These are phyloP conservation scores for Phylloporus rhodoxanthus DNA, from an alignment of 768 basidiomycete species.

Conservation along the genomic window DNA sequence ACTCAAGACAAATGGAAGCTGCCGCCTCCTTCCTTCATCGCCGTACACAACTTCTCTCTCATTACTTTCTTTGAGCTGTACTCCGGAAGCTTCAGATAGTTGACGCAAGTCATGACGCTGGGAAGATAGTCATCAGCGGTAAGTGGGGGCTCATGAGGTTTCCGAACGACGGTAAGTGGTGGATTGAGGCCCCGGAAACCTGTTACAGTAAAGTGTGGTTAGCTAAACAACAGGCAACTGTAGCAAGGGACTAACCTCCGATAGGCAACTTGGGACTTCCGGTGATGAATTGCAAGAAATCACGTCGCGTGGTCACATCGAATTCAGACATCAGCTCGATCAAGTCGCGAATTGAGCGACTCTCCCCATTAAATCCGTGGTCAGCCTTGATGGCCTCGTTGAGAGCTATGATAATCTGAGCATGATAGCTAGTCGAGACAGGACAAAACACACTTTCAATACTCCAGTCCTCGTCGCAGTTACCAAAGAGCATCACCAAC, in stretches of 20 bases:
- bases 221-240: not conserved
- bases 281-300: slow-evolving; percentile 94
- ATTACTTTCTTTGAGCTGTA: slow-evolving; percentile 86
- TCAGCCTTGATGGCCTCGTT: slow-evolving; percentile 92
- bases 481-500: slow-evolving; percentile 92
- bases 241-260: slow-evolving; percentile 57
- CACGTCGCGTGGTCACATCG: slow-evolving; percentile 66
- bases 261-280: slow-evolving; percentile 96
- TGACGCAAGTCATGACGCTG: slow-evolving; percentile 98
- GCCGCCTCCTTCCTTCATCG: slow-evolving; percentile 91
- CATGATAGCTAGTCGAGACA: not conserved
- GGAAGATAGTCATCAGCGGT: slow-evolving; percentile 92
- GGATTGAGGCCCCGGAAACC: slow-evolving; percentile 96
- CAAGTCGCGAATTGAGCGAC: slow-evolving; percentile 82
- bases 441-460: slow-evolving; percentile 63
- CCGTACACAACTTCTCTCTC: slow-evolving; percentile 73
- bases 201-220: slow-evolving; percentile 21
- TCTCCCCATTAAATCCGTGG: slow-evolving; percentile 96
- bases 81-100: slow-evolving; percentile 93
- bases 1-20: slow-evolving; percentile 91
- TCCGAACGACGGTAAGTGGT: slow-evolving; percentile 91
- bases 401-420: slow-evolving; percentile 49
- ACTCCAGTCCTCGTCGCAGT: slow-evolving; percentile 97
- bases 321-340: slow-evolving; percentile 83
- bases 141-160: slow-evolving; percentile 88